phyloP scores from a whole-genome alignment of 176 grass and related monocot species.

The Miscanthus lutarioriparius region DNA sequence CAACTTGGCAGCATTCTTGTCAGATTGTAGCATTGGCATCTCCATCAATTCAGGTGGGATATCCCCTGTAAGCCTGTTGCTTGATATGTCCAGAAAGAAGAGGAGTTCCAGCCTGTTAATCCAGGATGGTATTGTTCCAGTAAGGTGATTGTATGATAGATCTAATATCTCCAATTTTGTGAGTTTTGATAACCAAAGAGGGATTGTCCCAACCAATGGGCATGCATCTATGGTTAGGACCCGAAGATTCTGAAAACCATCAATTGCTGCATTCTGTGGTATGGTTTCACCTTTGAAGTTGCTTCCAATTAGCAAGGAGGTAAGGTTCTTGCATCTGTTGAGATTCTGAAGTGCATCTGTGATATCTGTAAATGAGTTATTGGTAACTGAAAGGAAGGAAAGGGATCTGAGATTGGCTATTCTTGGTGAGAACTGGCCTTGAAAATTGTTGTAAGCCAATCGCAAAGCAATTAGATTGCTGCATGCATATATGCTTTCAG shows the following conservation, averaged over 20 bases:
- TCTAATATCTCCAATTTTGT: conserved; percentile 62
- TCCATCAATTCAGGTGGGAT: conserved; percentile 54
- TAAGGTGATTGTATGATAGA: conserved; percentile 61
- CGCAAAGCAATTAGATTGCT: conserved; percentile 63
- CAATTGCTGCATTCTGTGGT: conserved; percentile 41
- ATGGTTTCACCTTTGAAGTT: conserved; percentile 60
- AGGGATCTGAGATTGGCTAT: conserved; percentile 52
- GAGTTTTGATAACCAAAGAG: conserved; percentile 65
- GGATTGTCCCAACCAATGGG: conserved; percentile 51
- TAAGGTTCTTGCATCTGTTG: conserved; percentile 57
- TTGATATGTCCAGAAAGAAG: conserved; percentile 70
- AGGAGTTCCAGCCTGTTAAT: conserved; percentile 50
- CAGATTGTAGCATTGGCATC: conserved; percentile 53
- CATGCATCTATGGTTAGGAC: conserved; percentile 48
- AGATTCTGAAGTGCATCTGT: conserved; percentile 59
- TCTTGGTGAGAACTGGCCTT: conserved; percentile 58
- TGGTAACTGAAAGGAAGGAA: conserved; percentile 67
- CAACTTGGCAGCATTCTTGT: conserved; percentile 46
- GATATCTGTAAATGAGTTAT: conserved; percentile 63
- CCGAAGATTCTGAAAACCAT: conserved; percentile 68
- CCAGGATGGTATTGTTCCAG: conserved; percentile 65
- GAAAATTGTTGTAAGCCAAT: conserved; percentile 53
- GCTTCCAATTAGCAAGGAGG: conserved; percentile 49
- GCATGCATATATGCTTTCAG: conserved; percentile 72
- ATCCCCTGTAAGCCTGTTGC: conserved; percentile 53